These are phyloP conservation scores for Adansonia rubrostipa DNA, from an alignment of 441 rosid species.

Conservation along the genomic window DNA sequence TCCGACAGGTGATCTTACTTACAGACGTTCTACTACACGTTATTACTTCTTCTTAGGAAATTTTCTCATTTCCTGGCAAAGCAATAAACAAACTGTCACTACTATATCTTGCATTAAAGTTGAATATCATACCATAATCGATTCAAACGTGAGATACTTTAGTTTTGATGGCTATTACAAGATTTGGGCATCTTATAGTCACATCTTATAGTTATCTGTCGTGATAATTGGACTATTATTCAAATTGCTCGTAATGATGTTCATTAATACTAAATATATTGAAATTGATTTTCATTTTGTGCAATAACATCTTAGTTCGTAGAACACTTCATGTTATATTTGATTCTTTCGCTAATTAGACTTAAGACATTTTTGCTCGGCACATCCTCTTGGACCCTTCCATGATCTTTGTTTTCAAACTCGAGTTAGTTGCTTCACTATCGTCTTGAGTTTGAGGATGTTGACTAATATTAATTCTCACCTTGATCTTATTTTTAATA, in stretches of 20 bases:
- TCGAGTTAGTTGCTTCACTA: no score
- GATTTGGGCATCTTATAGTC: neutral
- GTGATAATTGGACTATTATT: neutral
- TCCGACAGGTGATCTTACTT: neutral
- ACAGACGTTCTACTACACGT: neutral
- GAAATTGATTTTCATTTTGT: no score
- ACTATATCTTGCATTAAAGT: neutral
- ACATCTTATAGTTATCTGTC: neutral
- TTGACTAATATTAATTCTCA: no score
- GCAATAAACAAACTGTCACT: neutral
- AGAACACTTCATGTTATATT: no score
- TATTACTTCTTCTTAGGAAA: neutral
- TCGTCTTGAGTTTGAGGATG: no score
- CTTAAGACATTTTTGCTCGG: no score
- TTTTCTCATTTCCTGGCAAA: neutral
- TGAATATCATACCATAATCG: neutral
- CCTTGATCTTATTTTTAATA: no score
- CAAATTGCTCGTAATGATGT: neutral
- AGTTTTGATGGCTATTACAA: neutral
- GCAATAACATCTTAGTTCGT: no score
- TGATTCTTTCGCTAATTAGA: no score
- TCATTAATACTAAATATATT: no score
- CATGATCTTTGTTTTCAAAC: no score
- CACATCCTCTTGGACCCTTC: no score
- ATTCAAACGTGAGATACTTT: neutral